These are phyloP conservation scores for Hordeum pubiflorum DNA, from an alignment of 202 grass and related monocot species.

Conservation along the genomic window DNA sequence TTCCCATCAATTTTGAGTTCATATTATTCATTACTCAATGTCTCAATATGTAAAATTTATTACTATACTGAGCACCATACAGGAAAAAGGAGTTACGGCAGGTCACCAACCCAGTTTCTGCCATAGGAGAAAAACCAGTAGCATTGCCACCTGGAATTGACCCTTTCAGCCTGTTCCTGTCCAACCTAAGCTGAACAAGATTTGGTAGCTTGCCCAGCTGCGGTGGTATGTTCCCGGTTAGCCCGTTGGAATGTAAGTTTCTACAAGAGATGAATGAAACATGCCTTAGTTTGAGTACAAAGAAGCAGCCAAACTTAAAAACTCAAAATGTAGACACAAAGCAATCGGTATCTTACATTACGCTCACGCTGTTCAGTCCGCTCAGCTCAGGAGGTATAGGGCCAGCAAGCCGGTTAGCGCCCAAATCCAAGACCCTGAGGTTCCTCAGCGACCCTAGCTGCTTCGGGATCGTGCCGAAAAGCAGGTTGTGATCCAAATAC, in stretches of 20 bases:
- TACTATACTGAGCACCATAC: neutral
- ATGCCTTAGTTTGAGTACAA: conserved; percentile 6
- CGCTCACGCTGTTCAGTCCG: conserved; percentile 41
- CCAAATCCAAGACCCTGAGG: conserved; percentile 73
- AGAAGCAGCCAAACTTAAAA: neutral
- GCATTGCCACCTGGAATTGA: conserved; percentile 56
- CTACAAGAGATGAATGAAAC: conserved; percentile 30
- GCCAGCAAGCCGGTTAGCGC: conserved; percentile 66
- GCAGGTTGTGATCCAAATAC: conserved; percentile 69
- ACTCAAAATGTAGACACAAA: neutral
- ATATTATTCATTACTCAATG: too few species aligned
- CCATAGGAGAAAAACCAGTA: conserved; percentile 41
- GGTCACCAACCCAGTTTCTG: conserved; percentile 43
- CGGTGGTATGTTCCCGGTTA: conserved; percentile 65
- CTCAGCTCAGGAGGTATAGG: conserved; percentile 66
- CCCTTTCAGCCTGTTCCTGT: conserved; percentile 79
- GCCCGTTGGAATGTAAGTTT: conserved; percentile 78
- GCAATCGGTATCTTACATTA: conserved; percentile 48
- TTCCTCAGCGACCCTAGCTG: conserved; percentile 61
- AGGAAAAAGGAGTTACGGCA: neutral
- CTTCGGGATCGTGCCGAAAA: conserved; percentile 76
- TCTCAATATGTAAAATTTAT: neutral
- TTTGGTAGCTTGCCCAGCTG: conserved; percentile 70
- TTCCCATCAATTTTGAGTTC: neutral
- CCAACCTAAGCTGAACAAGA: conserved; percentile 72